Evolutionary conservation across 1,284 basidiomycete species (phyloP), one percentile per base, ranked within the genome.

Genomic region (Porogramme epimiltina): DNA sequence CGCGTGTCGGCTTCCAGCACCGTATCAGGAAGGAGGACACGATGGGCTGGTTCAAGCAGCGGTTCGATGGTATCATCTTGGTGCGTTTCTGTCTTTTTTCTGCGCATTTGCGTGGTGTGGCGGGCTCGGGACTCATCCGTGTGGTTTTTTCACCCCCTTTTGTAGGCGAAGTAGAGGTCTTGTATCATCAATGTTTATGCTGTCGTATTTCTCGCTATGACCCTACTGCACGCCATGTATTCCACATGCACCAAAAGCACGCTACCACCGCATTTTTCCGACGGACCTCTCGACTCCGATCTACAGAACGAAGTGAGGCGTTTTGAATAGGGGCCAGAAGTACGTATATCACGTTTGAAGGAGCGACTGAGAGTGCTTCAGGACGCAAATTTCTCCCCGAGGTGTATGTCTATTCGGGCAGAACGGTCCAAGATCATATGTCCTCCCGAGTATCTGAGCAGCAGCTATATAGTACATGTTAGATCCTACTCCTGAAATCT

Each of bases 11-110:
- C 52, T 89, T 85, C 76, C 73, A 80, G 59, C 96, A 99, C 82
- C 86, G 85, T 60, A 89, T 95, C 63, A 87, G 82, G 80, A 93
- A 91, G 81, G 93, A 95, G 69, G 93, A 95, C 70, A 95, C 95
- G 62, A 89, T 94, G 84, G 79, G 88, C 59, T 98, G 95, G 95
- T 98, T 95, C 93, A 98, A 97, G 86, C 91, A 95, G 80, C 85
- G 95, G 68, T 97, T 96, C 82, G 94, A 97, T 72, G 94, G 93
- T 80, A 95, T 96, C 75, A 94, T 96, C 76, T 73, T 91, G 70
- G 89, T 91, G 66, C 62, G 88, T 80, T 18, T 34, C 9, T 18
- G 33, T 1, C 15, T 50, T 20, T 50, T 18, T 15, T 33, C 2
- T 18, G 10, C 10, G 9, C 52, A 56, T 26, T 46, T 41, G 43